These are phyloP conservation scores for Magnusiomyces clavatus DNA, from an alignment of 1,139 yeast species.

Conservation along the genomic window DNA sequence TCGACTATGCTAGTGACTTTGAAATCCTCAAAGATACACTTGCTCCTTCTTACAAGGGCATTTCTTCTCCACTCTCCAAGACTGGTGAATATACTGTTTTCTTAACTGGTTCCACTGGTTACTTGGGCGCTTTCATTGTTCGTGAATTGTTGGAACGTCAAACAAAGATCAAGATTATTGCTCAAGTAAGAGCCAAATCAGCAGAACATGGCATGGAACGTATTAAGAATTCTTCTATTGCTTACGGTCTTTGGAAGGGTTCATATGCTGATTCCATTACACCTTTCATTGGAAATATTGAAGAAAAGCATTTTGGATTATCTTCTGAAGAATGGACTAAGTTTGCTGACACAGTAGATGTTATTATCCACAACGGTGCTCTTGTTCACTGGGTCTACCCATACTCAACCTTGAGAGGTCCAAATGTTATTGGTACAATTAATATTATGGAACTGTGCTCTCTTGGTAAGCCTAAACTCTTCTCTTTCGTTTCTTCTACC, in stretches of 20 bases:
- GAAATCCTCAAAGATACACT: constrained; percentile 44
- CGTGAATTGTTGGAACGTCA: constrained; percentile 61
- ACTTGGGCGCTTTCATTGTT: constrained; percentile 82
- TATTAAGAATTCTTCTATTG: constrained; percentile 64
- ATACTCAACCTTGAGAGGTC: constrained; percentile 80
- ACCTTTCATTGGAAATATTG: constrained; percentile 78
- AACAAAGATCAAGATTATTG: constrained; percentile 50
- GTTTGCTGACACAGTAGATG: constrained; percentile 58
- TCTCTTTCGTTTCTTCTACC: constrained; percentile 91
- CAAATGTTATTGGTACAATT: constrained; percentile 84
- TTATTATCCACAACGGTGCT: constrained; percentile 93
- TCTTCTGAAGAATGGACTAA: constrained; percentile 47
- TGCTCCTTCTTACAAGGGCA: constrained; percentile 34
- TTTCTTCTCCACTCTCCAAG: constrained; percentile 31
- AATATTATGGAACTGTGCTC: constrained; percentile 75
- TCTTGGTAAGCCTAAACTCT: constrained; percentile 74
- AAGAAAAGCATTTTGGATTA: constrained; percentile 65
- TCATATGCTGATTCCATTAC: constrained; percentile 50
- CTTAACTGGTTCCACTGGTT: constrained; percentile 94
- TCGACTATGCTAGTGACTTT: constrained; percentile 74
- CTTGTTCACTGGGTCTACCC: constrained; percentile 99
- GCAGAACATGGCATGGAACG: constrained; percentile 66
- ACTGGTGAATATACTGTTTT: constrained; percentile 51
- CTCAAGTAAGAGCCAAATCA: constrained; percentile 84
- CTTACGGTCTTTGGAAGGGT: constrained; percentile 82